Conservation (phyloP, 768 basidiomycete genomes). For the Strobilomyces confusus region DNA sequence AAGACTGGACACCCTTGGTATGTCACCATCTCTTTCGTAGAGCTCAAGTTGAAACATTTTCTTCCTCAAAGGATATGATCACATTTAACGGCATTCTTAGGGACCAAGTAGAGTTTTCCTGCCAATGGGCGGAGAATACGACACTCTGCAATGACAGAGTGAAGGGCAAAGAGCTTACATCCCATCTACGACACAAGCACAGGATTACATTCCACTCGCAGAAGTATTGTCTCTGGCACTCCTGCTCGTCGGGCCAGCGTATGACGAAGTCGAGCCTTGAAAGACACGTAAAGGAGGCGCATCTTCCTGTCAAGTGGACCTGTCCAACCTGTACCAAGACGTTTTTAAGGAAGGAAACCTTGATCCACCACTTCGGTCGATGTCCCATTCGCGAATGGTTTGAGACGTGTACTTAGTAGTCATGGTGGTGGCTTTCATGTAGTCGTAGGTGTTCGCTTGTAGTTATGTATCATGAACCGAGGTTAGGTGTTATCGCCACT, state of each 20-base stretch:
- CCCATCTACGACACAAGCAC: background rate
- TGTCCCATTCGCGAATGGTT: no score
- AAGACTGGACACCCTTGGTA: background rate
- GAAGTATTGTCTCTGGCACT: background rate
- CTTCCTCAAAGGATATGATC: background rate
- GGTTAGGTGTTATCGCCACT: no score
- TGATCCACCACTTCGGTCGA: background rate
- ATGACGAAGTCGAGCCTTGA: no score
- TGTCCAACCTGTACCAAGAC: conserved; percentile 2
- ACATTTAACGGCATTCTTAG: background rate
- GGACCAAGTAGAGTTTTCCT: background rate
- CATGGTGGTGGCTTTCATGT: no score
- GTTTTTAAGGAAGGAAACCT: background rate
- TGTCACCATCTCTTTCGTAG: background rate
- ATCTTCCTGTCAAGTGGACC: background rate
- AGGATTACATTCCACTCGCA: background rate
- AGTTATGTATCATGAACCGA: no score
- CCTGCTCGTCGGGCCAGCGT: background rate
- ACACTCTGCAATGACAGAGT: conserved; percentile 1
- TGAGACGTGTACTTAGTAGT: no score
- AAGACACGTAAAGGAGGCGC: conserved; percentile 2
- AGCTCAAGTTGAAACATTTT: background rate
- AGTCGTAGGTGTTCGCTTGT: no score
- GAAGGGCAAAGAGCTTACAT: background rate
- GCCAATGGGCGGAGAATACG: background rate